Evolutionary conservation across 805 yeast species (phyloP).

Genomic region (Pichia cabralensis): DNA sequence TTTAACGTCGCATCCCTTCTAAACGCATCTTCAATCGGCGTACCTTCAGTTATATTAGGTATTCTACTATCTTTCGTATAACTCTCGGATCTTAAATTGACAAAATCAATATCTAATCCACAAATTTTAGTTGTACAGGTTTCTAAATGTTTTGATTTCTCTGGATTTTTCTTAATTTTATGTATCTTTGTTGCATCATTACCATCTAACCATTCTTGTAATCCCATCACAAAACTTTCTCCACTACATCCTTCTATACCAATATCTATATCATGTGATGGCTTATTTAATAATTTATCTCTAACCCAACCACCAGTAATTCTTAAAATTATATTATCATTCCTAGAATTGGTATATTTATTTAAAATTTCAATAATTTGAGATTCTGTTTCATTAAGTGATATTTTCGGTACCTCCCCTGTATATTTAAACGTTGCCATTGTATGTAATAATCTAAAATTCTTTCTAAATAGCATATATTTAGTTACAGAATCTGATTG

Average conservation of each 20-base stretch:
- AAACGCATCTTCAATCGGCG: constrained; percentile 83
- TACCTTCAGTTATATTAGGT: constrained; percentile 77
- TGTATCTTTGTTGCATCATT: constrained; percentile 29
- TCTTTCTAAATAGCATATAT: too few relatives aligned
- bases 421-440: too few relatives aligned
- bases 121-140: constrained; percentile 87
- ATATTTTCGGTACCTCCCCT: constrained; percentile 11
- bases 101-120: constrained; percentile 87
- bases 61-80: constrained; percentile 78
- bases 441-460: too few relatives aligned
- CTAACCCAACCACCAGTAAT: constrained; percentile 99
- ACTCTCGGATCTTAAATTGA: constrained; percentile 79
- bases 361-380: constrained; percentile 19
- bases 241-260: constrained; percentile 84
- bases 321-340: constrained; percentile 31
- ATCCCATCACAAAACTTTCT: constrained; percentile 64
- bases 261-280: constrained; percentile 82
- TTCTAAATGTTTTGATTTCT: constrained; percentile 90
- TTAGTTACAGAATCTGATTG: too few relatives aligned
- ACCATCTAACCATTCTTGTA: constrained; percentile 39
- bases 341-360: constrained; percentile 20
- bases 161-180: constrained; percentile 86
- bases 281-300: constrained; percentile 76
- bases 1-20: constrained; percentile 94
- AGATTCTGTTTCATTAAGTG: constrained; percentile 16